Evolutionary conservation across 2,329 filamentous ascomycete species (phyloP).

Genomic region (Keithomyces neogunnii): DNA sequence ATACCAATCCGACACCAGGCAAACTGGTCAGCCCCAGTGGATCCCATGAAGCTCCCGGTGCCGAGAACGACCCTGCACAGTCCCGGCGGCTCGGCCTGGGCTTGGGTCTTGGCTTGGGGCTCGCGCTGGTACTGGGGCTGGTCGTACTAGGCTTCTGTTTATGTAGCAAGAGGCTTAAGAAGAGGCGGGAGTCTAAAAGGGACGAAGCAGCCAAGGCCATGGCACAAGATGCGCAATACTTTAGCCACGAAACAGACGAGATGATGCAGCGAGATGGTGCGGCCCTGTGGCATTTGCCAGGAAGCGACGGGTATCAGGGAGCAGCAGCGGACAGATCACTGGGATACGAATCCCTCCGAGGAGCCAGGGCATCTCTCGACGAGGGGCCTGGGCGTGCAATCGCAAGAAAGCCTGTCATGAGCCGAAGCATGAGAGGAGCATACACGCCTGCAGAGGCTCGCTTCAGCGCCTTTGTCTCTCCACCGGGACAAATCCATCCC

Average conservation of each 20-base stretch:
- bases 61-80: slow-evolving; percentile 11
- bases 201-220: slow-evolving; percentile 40
- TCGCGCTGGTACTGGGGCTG: slow-evolving; percentile 35
- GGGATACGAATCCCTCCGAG: slow-evolving; percentile 43
- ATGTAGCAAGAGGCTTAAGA: slow-evolving; percentile 34
- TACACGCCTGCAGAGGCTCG: slow-evolving; percentile 23
- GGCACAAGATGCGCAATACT: slow-evolving; percentile 39
- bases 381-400: slow-evolving; percentile 26
- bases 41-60: slow-evolving; percentile 15
- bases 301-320: not conserved
- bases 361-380: slow-evolving; percentile 8
- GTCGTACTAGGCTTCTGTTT: slow-evolving; percentile 41
- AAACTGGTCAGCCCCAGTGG: not conserved
- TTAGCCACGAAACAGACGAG: slow-evolving; percentile 34
- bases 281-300: not conserved
- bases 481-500: slow-evolving; percentile 41
- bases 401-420: slow-evolving; percentile 24
- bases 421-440: slow-evolving; percentile 19
- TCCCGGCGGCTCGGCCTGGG: slow-evolving; percentile 45
- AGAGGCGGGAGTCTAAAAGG: slow-evolving; percentile 24
- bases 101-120: slow-evolving; percentile 51
- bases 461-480: slow-evolving; percentile 18
- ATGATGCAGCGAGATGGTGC: slow-evolving; percentile 33
- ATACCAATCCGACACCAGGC: slow-evolving; percentile 34
- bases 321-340: slow-evolving; percentile 29